These are phyloP conservation scores for Russula compacta DNA, from an alignment of 768 basidiomycete species.

Conservation along the genomic window DNA sequence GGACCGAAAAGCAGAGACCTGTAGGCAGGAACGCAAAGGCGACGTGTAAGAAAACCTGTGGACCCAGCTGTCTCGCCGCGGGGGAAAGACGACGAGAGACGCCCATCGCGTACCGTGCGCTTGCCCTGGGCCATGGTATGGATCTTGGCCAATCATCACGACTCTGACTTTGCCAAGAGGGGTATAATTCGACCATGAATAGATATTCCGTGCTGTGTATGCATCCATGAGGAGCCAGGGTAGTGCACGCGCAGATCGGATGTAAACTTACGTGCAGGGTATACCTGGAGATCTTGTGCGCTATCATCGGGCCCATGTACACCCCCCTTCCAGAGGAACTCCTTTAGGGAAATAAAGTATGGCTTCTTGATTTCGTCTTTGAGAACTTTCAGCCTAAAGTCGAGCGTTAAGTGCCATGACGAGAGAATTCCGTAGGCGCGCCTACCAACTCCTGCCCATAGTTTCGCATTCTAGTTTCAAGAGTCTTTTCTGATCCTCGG, in stretches of 20 bases:
- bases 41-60: background rate
- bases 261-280: conserved; percentile 58
- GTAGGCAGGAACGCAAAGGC: background rate
- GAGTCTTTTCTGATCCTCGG: conserved; percentile 47
- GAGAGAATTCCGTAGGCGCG: background rate
- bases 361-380: conserved; percentile 67
- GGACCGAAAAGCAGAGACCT: conserved; percentile 91
- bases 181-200: conserved; percentile 80
- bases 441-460: conserved; percentile 68
- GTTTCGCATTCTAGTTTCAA: conserved; percentile 61
- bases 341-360: conserved; percentile 67
- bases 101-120: conserved; percentile 60
- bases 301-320: conserved; percentile 44
- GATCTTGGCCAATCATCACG: conserved; percentile 87
- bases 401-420: background rate
- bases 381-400: conserved; percentile 58
- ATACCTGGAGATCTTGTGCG: conserved; percentile 46
- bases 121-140: conserved; percentile 72
- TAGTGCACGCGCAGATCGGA: background rate
- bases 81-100: background rate
- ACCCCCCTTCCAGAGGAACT: conserved; percentile 58
- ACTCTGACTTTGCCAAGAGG: conserved; percentile 78
- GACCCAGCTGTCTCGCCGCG: background rate
- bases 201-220: conserved; percentile 67
- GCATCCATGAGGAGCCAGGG: background rate